Evolutionary conservation across 106 monocot species (phyloP).

Genomic region (Narthecium ossifragum): DNA sequence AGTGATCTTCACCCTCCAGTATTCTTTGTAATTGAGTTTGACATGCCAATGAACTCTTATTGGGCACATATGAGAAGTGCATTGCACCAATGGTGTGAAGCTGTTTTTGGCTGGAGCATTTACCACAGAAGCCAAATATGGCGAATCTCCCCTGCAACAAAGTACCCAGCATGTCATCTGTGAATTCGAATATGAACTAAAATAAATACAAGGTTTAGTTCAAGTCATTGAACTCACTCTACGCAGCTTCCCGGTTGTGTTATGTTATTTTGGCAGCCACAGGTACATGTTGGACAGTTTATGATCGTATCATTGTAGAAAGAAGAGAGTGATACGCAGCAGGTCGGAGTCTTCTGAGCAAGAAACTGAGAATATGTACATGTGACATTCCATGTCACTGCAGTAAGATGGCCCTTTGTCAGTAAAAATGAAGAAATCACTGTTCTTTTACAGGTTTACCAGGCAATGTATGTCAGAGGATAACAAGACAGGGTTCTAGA

Average conservation of each 20-base stretch:
- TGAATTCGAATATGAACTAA: background rate
- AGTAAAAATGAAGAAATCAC: no score
- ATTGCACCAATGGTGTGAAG: slow-evolving; percentile 35
- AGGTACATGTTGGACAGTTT: slow-evolving; percentile 75
- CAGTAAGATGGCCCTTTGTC: slow-evolving; percentile 13
- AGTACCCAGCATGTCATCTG: background rate
- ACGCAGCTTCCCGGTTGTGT: slow-evolving; percentile 81
- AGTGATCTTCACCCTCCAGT: slow-evolving; percentile 55
- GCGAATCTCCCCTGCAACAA: slow-evolving; percentile 43
- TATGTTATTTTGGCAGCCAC: slow-evolving; percentile 75
- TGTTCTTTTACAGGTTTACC: no score
- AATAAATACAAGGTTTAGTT: background rate
- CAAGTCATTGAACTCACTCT: slow-evolving; percentile 40
- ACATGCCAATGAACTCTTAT: slow-evolving; percentile 58
- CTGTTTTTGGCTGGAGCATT: slow-evolving; percentile 27
- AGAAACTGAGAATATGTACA: slow-evolving; percentile 86
- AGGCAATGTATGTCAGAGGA: no score
- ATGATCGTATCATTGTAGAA: slow-evolving; percentile 88
- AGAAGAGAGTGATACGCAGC: slow-evolving; percentile 91
- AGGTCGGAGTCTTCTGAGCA: slow-evolving; percentile 68
- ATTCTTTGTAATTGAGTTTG: slow-evolving; percentile 53
- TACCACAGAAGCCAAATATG: slow-evolving; percentile 33
- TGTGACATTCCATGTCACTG: slow-evolving; percentile 98
- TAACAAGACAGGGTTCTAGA: no score
- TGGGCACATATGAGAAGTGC: slow-evolving; percentile 63